Percentiles rank a stretch among this genome's conserved stretches.
These are phyloP conservation scores for Populus hybrid DNA, from an alignment of 441 rosid genomes.

Conservation along the genomic window DNA sequence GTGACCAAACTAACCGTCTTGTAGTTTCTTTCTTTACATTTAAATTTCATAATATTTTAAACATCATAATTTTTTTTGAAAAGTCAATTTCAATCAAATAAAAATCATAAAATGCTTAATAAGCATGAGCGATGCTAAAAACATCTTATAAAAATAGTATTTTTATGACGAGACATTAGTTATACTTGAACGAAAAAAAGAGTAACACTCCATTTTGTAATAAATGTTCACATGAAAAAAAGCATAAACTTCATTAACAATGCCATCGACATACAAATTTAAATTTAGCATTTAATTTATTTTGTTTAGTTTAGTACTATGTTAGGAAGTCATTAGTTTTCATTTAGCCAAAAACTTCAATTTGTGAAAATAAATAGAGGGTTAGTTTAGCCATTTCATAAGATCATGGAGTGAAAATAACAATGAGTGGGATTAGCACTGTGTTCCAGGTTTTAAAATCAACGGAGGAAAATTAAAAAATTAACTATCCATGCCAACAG, in stretches of 20 bases:
- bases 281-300: no score
- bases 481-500: neutral
- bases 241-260: no score
- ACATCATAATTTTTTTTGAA: neutral
- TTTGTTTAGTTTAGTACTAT: no score
- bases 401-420: neutral
- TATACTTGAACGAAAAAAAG: no score
- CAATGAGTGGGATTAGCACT: neutral
- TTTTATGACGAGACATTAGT: neutral
- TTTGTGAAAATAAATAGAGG: neutral
- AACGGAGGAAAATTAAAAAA: neutral
- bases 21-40: neutral
- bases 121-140: no score
- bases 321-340: no score
- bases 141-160: neutral
- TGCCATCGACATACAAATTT: neutral
- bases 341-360: neutral
- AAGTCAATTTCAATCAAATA: neutral
- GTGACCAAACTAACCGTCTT: neutral
- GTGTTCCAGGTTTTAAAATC: neutral
- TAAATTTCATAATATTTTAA: neutral
- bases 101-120: neutral
- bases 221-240: neutral
- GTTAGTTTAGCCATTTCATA: neutral
- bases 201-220: neutral